Base-by-base conservation (phyloP, 768 basidiomycete genomes). In the Coprinopsis strossmayeri region DNA sequence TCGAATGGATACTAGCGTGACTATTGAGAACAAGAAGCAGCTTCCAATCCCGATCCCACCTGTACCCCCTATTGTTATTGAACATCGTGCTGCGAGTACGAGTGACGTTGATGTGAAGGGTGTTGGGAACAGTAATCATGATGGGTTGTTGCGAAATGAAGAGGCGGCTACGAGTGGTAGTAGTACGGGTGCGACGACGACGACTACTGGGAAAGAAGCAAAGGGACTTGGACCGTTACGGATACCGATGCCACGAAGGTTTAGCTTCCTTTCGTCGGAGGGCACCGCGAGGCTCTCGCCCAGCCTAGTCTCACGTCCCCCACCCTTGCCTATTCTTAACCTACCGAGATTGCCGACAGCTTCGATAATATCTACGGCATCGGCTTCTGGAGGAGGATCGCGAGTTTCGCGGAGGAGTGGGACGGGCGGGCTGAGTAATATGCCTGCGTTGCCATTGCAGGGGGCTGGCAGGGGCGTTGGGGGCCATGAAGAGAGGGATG, bases 331-430 rank as follows among this genome's bases (percentile, higher is more conserved):
- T 2, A 55, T 78, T 39, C 58, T 74, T 15, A 73, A 71, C 57
- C 64, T 84, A 3, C 82, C 82, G 3, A 66, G 70, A 56, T 63
- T 84, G 3, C 82, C 82, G 2, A 65, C 67, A 17, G n/a, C n/a
- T n/a, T 61, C 80, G 11, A 50, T 38, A 65, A 5, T 43, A 47
- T 0, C 55, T 58, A 24, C 55, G 56, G 35, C 48, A 52, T 41
- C 53, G 5, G 55, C 57, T 30, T 59, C 62, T 43, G 52, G 34
- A 15, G 25, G 26, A 18, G 23, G 24, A 15, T 4, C 12, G 38
- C 48, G n/a, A 32, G 28, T 32, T 44, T 34, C 37, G 32, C 49
- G 35, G 45, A 57, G 56, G 47, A 67, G 69, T 23, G 53, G 70
- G 34, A 67, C 63, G 50, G 56, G 58, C 11, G 69, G 73, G 11